Conservation (phyloP, 1,284 basidiomycete genomes). For the Entoloma clypeatum region DNA sequence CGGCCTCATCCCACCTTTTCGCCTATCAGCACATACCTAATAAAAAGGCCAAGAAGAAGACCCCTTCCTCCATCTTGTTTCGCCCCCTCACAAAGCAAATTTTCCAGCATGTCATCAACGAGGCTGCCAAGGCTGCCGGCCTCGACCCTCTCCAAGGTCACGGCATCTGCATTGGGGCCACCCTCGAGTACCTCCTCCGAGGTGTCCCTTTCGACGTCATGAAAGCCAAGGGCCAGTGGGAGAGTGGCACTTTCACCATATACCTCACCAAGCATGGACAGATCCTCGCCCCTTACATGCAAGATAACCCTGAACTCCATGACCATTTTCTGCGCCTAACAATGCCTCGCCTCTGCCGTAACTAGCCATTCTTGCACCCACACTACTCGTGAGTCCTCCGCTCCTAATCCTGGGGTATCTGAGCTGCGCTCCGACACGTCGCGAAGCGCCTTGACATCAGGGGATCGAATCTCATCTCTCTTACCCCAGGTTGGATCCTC, state of each 20-base stretch:
- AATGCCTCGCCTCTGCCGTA: conserved; percentile 13
- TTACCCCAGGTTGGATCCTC: too few relatives aligned
- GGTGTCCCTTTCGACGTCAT: conserved; percentile 26
- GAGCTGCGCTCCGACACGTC: conserved; percentile 4
- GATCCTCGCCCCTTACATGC: conserved; percentile 20
- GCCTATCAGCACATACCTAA: conserved; percentile 1
- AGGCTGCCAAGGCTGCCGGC: conserved; percentile 18
- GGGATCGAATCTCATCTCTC: conserved; percentile 11
- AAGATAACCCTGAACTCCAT: conserved; percentile 22
- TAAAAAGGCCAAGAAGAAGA: too few relatives aligned
- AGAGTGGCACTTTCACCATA: conserved; percentile 10
- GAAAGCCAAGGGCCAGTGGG: conserved; percentile 18
- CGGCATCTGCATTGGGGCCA: conserved; percentile 30
- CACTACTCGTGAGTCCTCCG: background rate
- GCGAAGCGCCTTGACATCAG: conserved; percentile 4
- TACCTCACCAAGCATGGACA: conserved; percentile 18
- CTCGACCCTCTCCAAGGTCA: conserved; percentile 22
- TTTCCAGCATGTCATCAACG: conserved; percentile 19
- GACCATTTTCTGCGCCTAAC: too few relatives aligned
- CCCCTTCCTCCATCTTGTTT: too few relatives aligned
- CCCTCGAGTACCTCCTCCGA: conserved; percentile 11
- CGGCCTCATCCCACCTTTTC: conserved; percentile 2
- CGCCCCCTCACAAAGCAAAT: conserved; percentile 8
- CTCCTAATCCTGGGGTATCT: conserved; percentile 8
- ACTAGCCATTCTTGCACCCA: conserved; percentile 5